Base-by-base conservation (phyloP, 2,329 filamentous ascomycete species). In the Colletotrichum ledebouriae region DNA sequence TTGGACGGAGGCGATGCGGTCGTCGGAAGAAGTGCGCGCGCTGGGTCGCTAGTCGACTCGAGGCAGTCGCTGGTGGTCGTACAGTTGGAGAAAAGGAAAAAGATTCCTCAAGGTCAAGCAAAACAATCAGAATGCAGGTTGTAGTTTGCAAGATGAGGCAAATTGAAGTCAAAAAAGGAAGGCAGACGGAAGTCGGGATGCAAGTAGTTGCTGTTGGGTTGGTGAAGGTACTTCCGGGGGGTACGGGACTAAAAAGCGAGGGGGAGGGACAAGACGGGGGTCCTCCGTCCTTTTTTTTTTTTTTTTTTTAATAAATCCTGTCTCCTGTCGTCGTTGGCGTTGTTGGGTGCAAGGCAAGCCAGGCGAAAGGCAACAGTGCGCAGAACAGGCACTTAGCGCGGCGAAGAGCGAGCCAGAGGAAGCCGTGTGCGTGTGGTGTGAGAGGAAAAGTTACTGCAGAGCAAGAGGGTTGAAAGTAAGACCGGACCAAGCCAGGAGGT, bases 181-280 rank as follows among this genome's bases (percentile, higher is more conserved):
- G 60, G 44, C n/a, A 53, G 37, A 20, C 11, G 46, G 60, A 39
- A 42, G 60, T 41, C 64, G 17, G 49, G 53, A 52, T 20, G 39
- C 39, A 47, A 22, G 33, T 52, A 37, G 53, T 67, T 53, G 65
- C 59, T 47, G 53, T 44, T 52, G 39, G 59, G 59, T 42, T 52
- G 60, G 55, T 29, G 49, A 63, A 66, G 65, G 65, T 68, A 68
- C 65, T 59, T 68, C 55, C 59, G 29, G 60, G 63, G 58, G 44
- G 25, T 25, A 46, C 20, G 64, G 37, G 59, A 67, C 63, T 67
- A 57, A 67, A 63, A 67, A 52, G 58, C 44, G 63, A 56, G 60
- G 59, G 57, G 47, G 25, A 42, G 46, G 17, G n/a, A 64, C 59
- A 64, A 59, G 64, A 64, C 64, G 60, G 64, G 65, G 55, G 65